Conservation (phyloP, 2,329 filamentous ascomycete species). For the Aspergillus felis region DNA sequence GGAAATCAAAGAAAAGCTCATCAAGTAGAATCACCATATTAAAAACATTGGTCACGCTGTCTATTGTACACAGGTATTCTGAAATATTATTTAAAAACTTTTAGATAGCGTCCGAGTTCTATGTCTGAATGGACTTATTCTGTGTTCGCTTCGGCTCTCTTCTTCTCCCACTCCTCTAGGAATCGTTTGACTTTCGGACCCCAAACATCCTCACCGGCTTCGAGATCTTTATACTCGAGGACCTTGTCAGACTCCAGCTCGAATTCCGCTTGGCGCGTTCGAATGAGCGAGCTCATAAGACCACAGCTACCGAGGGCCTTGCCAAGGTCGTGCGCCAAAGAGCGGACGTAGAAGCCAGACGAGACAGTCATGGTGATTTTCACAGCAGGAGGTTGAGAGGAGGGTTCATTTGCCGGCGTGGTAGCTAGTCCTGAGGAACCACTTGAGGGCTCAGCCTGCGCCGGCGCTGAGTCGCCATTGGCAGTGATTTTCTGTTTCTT, state of each 20-base stretch:
- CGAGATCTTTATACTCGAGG: slow-evolving; percentile 72
- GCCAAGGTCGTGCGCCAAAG: slow-evolving; percentile 87
- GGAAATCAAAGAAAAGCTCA: neutral
- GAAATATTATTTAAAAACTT: neutral
- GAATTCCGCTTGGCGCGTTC: slow-evolving; percentile 79
- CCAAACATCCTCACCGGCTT: slow-evolving; percentile 76
- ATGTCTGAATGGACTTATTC: neutral
- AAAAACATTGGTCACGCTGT: neutral
- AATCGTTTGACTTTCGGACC: slow-evolving; percentile 65
- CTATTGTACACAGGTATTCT: neutral
- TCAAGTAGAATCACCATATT: neutral
- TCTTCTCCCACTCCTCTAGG: slow-evolving; percentile 51
- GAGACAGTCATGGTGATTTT: slow-evolving; percentile 87
- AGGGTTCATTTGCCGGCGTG: slow-evolving; percentile 5
- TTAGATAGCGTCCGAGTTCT: neutral
- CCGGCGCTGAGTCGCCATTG: slow-evolving; percentile 21
- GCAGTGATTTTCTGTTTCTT: slow-evolving; percentile 32
- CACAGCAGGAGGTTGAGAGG: slow-evolving; percentile 60
- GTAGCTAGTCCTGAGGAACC: slow-evolving; percentile 1
- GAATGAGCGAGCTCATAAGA: slow-evolving; percentile 79
- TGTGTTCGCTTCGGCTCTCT: slow-evolving; percentile 25
- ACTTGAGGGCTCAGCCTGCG: slow-evolving; percentile 10
- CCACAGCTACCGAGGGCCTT: slow-evolving; percentile 74
- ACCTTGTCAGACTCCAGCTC: slow-evolving; percentile 66
- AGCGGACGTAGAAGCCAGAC: slow-evolving; percentile 94